phyloP scores from a whole-genome alignment of 208 protist genomes.

The Acanthamoeba castellanii region DNA sequence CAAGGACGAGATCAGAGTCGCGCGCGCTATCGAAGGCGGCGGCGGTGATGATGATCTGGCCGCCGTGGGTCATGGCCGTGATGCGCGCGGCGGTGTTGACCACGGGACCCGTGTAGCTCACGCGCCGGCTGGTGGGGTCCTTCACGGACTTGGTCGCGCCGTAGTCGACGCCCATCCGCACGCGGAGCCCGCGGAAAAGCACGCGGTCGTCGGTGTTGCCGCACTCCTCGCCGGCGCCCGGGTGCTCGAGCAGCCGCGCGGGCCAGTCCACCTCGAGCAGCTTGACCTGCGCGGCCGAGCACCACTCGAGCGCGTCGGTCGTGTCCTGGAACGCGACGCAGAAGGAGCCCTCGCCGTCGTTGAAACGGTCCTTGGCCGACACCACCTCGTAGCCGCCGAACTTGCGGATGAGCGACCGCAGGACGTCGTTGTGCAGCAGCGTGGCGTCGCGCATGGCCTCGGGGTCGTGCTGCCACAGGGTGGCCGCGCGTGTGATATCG shows the following conservation, averaged over 20 bases:
- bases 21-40: not conserved
- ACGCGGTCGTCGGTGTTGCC: not conserved
- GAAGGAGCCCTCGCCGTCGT: slow-evolving; percentile 55
- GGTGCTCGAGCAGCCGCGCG: slow-evolving; percentile 9
- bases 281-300: not conserved
- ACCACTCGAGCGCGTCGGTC: not conserved
- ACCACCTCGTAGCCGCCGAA: slow-evolving; percentile 61
- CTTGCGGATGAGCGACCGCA: not conserved
- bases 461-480: slow-evolving; percentile 37
- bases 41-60: slow-evolving; percentile 14
- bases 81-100: slow-evolving; percentile 20
- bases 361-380: not conserved
- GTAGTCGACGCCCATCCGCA: slow-evolving; percentile 57
- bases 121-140: not conserved
- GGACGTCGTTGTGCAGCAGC: not conserved
- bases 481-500: slow-evolving; percentile 25
- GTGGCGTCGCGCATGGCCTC: slow-evolving; percentile 39
- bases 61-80: slow-evolving; percentile 45
- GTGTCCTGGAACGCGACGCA: slow-evolving; percentile 50
- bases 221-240: slow-evolving; percentile 3
- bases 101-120: not conserved
- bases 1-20: not conserved
- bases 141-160: not conserved
- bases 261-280: slow-evolving; percentile 52
- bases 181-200: slow-evolving; percentile 49